These are phyloP conservation scores for Paxillus rubicundulus DNA, from an alignment of 768 basidiomycete species.

Conservation along the genomic window DNA sequence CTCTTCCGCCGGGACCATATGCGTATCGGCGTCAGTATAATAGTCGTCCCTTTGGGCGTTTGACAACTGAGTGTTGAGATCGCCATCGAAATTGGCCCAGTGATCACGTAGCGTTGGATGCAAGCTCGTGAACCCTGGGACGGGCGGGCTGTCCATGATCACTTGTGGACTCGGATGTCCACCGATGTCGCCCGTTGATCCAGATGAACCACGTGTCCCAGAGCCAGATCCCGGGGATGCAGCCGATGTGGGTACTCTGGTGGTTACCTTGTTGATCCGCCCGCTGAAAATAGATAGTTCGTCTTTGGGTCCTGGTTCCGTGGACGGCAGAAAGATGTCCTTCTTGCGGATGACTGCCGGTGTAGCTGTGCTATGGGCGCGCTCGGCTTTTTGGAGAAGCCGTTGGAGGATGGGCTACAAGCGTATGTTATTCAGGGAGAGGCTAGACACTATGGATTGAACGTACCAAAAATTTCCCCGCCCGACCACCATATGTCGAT, in stretches of 20 bases:
- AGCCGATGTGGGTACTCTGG: slow-evolving; percentile 36
- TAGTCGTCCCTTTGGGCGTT: slow-evolving; percentile 31
- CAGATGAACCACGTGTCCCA: background rate
- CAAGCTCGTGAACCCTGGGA: slow-evolving; percentile 39
- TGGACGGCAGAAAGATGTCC: slow-evolving; percentile 59
- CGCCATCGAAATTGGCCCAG: slow-evolving; percentile 53
- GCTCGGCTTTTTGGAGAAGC: slow-evolving; percentile 58
- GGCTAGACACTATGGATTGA: background rate
- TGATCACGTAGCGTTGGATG: slow-evolving; percentile 59
- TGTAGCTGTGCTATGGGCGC: slow-evolving; percentile 47
- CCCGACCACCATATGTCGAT: slow-evolving; percentile 60
- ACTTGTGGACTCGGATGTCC: slow-evolving; percentile 29
- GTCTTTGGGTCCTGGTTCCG: slow-evolving; percentile 49
- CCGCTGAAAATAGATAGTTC: slow-evolving; percentile 76
- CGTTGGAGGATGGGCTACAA: slow-evolving; percentile 63
- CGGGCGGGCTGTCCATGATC: slow-evolving; percentile 26
- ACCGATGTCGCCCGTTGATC: slow-evolving; percentile 30
- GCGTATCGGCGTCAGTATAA: slow-evolving; percentile 19
- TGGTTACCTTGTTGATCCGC: slow-evolving; percentile 62
- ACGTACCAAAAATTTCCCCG: slow-evolving; percentile 67
- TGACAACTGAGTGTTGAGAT: slow-evolving; percentile 49
- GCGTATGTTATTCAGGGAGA: slow-evolving; percentile 2
- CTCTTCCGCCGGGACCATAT: slow-evolving; percentile 11
- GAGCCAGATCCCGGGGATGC: slow-evolving; percentile 10
- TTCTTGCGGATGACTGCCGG: slow-evolving; percentile 41